Percentiles rank a stretch among this genome's conserved stretches.
Evolutionary conservation across 441 rosid species (phyloP).

Genomic region (Pelargonium exstipulatum): DNA sequence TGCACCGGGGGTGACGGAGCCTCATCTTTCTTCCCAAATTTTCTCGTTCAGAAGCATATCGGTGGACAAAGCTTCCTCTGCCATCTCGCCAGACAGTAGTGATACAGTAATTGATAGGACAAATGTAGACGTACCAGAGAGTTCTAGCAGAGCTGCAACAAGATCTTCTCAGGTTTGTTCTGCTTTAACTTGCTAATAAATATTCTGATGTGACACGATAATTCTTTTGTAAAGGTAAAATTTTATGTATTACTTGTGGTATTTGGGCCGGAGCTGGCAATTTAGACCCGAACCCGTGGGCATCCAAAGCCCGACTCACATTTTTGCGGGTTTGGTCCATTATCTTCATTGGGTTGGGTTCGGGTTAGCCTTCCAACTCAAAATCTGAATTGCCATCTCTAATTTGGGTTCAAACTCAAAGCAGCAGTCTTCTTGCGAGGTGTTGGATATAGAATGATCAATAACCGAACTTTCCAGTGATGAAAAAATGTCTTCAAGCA

Average conservation of each 20-base stretch:
- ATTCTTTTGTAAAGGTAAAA: no score
- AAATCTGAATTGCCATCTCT: no score
- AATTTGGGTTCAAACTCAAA: not conserved
- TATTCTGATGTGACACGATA: not conserved
- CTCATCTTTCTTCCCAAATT: conserved; percentile 86
- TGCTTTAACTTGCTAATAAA: conserved; percentile 2
- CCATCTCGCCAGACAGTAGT: conserved; percentile 29
- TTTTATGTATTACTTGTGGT: not conserved
- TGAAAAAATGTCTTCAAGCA: conserved; percentile 1
- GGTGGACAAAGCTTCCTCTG: conserved; percentile 42
- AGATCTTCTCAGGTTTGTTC: conserved; percentile 59
- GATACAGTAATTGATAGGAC: conserved; percentile 28
- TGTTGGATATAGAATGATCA: not conserved
- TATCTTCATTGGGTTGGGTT: not conserved
- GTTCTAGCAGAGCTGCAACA: conserved; percentile 43
- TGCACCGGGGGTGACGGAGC: conserved; percentile 50
- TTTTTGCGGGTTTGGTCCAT: no score
- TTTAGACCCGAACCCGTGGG: no score
- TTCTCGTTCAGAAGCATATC: conserved; percentile 82
- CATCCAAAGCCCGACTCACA: no score
- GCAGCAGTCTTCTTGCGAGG: not conserved
- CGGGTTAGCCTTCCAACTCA: not conserved
- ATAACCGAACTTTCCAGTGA: not conserved
- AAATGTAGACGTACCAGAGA: conserved; percentile 35
- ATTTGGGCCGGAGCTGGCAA: no score